phyloP scores from a whole-genome alignment of 352 stramenopile species.

The Blastocystis sp. region DNA sequence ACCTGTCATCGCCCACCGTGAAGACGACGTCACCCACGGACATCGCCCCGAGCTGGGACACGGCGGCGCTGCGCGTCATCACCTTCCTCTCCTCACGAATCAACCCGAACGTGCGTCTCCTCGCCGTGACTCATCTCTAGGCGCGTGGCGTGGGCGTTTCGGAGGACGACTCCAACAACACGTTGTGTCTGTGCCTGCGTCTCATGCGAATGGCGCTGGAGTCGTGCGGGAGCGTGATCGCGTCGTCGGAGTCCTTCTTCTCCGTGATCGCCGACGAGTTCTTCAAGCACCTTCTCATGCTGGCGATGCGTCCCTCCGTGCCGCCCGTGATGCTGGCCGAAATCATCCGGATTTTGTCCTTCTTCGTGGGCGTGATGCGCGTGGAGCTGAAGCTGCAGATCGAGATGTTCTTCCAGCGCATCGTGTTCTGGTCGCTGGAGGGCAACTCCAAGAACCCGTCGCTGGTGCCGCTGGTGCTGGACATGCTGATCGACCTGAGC shows the following conservation, averaged over 20 bases:
- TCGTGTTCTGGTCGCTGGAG: conserved; percentile 48
- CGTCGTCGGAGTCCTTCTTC: conserved; percentile 46
- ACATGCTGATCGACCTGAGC: conserved; percentile 70
- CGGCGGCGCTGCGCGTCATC: conserved; percentile 52
- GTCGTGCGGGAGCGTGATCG: conserved; percentile 58
- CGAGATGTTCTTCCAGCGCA: conserved; percentile 64
- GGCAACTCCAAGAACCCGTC: conserved; percentile 30
- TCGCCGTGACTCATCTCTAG: neutral
- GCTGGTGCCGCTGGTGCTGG: conserved; percentile 61
- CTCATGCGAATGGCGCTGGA: conserved; percentile 73
- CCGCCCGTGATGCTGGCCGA: conserved; percentile 42
- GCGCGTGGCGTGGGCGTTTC: conserved; percentile 68
- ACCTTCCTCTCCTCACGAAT: conserved; percentile 67
- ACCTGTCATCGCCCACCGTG: neutral
- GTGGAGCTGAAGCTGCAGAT: conserved; percentile 63
- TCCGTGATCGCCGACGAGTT: conserved; percentile 69
- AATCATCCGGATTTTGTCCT: conserved; percentile 65
- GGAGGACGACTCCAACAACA: conserved; percentile 72
- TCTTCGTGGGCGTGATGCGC: conserved; percentile 52
- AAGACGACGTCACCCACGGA: neutral
- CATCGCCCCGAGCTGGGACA: conserved; percentile 1
- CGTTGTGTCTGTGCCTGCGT: conserved; percentile 53
- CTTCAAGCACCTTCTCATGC: conserved; percentile 72
- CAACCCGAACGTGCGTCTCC: conserved; percentile 26
- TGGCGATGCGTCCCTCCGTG: conserved; percentile 19